Conservation (phyloP, 768 basidiomycete species). For the Lactarius pseudohatsudake region DNA sequence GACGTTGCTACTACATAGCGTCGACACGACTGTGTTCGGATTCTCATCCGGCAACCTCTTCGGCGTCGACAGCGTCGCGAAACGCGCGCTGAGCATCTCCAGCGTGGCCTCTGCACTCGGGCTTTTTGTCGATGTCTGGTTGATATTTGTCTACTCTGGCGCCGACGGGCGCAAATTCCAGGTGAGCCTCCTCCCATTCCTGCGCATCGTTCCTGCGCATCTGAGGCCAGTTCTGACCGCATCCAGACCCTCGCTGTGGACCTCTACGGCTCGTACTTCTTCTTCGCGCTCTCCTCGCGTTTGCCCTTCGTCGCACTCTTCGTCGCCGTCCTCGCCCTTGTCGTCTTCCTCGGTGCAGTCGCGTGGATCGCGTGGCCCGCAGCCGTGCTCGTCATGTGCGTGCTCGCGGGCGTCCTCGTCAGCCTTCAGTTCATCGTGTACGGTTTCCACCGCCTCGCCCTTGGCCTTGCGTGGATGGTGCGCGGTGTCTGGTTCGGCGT, state of each 20-base stretch:
- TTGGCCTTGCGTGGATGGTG: constrained; percentile 16
- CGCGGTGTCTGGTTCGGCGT: constrained; percentile 5
- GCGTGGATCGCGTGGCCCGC: constrained; percentile 64
- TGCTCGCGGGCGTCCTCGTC: constrained; percentile 56
- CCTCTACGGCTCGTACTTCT: constrained; percentile 59
- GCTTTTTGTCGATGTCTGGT: constrained; percentile 62
- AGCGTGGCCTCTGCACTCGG: constrained; percentile 64
- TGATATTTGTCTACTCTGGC: constrained; percentile 61
- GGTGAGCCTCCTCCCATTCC: constrained; percentile 38
- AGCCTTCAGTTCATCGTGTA: constrained; percentile 62
- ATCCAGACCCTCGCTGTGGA: constrained; percentile 52
- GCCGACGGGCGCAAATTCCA: constrained; percentile 51
- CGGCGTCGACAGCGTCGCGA: constrained; percentile 46
- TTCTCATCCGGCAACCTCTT: constrained; percentile 54
- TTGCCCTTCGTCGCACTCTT: constrained; percentile 64
- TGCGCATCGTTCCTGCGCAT: neutral
- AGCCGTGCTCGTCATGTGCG: constrained; percentile 59
- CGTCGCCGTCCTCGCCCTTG: constrained; percentile 53
- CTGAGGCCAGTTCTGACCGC: neutral
- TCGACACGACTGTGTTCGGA: constrained; percentile 61
- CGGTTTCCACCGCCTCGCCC: constrained; percentile 16
- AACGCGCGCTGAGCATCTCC: constrained; percentile 54
- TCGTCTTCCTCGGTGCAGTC: constrained; percentile 58
- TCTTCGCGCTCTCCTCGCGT: constrained; percentile 67
- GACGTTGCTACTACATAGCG: constrained; percentile 30